Evolutionary conservation across 805 yeast species (phyloP), one percentile per base, ranked within the genome.

Genomic region (Kuraishia ogatae): DNA sequence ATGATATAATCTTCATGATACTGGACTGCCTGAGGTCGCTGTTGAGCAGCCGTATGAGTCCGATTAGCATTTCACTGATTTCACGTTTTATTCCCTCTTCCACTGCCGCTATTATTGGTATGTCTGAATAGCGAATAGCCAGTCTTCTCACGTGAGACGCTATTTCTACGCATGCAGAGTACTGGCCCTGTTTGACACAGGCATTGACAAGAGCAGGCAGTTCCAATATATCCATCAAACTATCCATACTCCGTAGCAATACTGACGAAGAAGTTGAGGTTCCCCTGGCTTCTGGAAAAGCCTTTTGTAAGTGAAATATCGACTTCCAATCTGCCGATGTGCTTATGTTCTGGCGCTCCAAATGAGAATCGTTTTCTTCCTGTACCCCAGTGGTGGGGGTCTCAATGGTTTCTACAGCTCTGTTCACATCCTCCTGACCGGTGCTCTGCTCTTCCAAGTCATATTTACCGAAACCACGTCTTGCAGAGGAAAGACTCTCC

Each of bases 91-190:
- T 78, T 54, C 79, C 82, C 0, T 56, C 50, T 55, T 79, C 81
- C 10, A 83, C 79, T 47, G 74, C 70, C 20, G 69, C 72, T 39
- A 89, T 78, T 1, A 87, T 63, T 1, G 71, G 66, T 8, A 85
- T 69, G 49, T 78, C 78, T 7, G 91, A 89, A 66, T 85, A 92
- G 56, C 96, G 75, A 19, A 84, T 80, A 0, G 78, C 73, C 23
- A 94, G 72, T 54, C 96, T 77, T 58, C 85, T 79, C 0, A 87
- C 83, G 62, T 88, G 83, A 29, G 87, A 79, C 13, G 91, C 86
- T 15, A 93, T 80, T 66, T 93, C 96, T 39, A 93, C 78, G 10
- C 97, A 91, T 63, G 91, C 96, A 39, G 90, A 87, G 65, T 92
- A 94, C 63, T 87, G 88, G 0, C 97, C 97, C 51, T 87, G 85